These are phyloP conservation scores for Sambucus nigra DNA, from an alignment of 129 eudicot species.

Conservation along the genomic window DNA sequence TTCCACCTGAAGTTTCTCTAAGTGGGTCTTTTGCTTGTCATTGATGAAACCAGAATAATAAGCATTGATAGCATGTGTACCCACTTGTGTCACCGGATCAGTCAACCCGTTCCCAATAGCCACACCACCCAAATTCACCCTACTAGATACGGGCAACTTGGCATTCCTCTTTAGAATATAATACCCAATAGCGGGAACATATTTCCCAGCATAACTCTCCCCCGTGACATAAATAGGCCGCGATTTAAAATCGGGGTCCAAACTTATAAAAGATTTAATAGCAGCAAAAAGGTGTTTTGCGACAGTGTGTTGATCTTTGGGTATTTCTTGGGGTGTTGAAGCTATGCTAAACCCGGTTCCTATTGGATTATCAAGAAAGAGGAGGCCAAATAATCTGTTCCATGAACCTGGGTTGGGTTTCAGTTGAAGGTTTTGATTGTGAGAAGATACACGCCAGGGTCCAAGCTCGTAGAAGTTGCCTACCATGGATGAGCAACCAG, in stretches of 20 bases:
- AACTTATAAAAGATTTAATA: slow-evolving; percentile 38
- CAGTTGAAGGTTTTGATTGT: slow-evolving; percentile 32
- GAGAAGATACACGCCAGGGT: slow-evolving; percentile 53
- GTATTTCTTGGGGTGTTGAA: slow-evolving; percentile 49
- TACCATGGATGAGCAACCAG: slow-evolving; percentile 84
- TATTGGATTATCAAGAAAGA: slow-evolving; percentile 79
- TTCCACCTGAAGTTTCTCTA: slow-evolving; percentile 52
- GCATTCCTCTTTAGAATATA: slow-evolving; percentile 50
- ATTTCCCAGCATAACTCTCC: slow-evolving; percentile 95
- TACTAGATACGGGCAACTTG: slow-evolving; percentile 16
- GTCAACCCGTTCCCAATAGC: slow-evolving; percentile 86
- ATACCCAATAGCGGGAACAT: slow-evolving; percentile 72
- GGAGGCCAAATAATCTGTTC: slow-evolving; percentile 72
- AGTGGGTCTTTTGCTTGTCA: slow-evolving; percentile 47
- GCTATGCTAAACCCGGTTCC: slow-evolving; percentile 89
- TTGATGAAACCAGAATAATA: slow-evolving; percentile 62
- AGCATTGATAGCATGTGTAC: slow-evolving; percentile 63
- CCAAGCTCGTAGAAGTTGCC: slow-evolving; percentile 82
- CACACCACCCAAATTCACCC: slow-evolving; percentile 64
- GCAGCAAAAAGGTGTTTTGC: slow-evolving; percentile 60
- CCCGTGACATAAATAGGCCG: slow-evolving; percentile 80
- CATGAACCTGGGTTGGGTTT: slow-evolving; percentile 60
- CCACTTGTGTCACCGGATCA: slow-evolving; percentile 62
- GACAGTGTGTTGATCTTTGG: slow-evolving; percentile 49
- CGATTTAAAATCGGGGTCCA: slow-evolving; percentile 37